Percentiles rank a stretch among this genome's conserved stretches.
Conservation (phyloP, 2,329 filamentous ascomycete genomes). For the Zymoseptoria ardabiliae region DNA sequence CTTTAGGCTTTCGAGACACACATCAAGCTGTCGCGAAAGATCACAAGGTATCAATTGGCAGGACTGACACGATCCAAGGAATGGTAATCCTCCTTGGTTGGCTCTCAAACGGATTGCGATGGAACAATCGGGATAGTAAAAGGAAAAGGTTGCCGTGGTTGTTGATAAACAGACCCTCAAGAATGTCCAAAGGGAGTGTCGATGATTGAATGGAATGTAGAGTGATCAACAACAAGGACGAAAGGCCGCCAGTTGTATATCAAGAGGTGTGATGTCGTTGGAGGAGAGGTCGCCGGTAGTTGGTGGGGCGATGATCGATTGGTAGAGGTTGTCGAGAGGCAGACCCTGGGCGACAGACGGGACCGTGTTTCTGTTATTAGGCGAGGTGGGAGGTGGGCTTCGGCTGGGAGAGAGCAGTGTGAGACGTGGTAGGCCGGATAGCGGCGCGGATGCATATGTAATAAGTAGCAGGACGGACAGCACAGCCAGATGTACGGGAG, state of each 20-base stretch:
- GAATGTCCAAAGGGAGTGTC: slow-evolving; percentile 5
- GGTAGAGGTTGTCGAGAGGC: not conserved
- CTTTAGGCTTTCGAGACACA: slow-evolving; percentile 12
- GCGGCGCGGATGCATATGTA: slow-evolving; percentile 11
- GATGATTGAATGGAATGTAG: not conserved
- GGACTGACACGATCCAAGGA: not conserved
- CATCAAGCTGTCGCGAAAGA: slow-evolving; percentile 10
- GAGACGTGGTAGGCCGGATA: slow-evolving; percentile 9
- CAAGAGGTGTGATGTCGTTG: slow-evolving; percentile 1
- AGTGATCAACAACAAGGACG: not conserved
- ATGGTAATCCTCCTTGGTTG: slow-evolving; percentile 2
- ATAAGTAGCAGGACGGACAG: slow-evolving; percentile 4
- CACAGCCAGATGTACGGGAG: not conserved
- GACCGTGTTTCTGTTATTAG: slow-evolving; percentile 3
- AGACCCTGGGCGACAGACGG: slow-evolving; percentile 11
- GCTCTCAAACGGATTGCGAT: not conserved
- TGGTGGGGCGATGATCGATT: slow-evolving; percentile 17
- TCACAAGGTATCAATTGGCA: slow-evolving; percentile 6
- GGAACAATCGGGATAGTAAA: not conserved
- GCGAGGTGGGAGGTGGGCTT: not conserved
- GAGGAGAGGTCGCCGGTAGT: slow-evolving; percentile 11
- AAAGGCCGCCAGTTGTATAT: not conserved
- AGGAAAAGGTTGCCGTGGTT: slow-evolving; percentile 6
- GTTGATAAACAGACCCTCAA: slow-evolving; percentile 1
- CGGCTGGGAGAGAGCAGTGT: not conserved